Evolutionary conservation across 2,329 filamentous ascomycete species (phyloP), one percentile per base, ranked within the genome.

Genomic region (Truncatella angustata): DNA sequence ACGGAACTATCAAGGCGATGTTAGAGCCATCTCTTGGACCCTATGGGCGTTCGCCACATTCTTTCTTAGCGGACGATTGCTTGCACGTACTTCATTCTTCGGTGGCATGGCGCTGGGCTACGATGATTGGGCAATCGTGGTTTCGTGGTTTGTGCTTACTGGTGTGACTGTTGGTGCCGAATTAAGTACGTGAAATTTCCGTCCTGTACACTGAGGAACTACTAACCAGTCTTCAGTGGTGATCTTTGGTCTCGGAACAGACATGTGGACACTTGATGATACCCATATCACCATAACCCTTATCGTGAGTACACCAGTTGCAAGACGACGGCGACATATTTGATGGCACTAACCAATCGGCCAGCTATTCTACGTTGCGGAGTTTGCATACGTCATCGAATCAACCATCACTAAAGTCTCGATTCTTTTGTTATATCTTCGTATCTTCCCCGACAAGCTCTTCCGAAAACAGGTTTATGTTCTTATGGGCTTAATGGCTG

Each of bases 51-150:
- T 57, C 12, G 56, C 56, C 5, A 37, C 57, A 30, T 10, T 53
- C 28, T 58, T 54, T 36, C 51, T 59, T 16, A 49, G 37, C 3
- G 52, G 57, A 4, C 57, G 57, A 7, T 46, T 59, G 21, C 24
- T 58, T 4, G 56, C 57, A n/a, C 57, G 57, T 4, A 52, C 56
- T 2, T 42, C 35, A 9, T 50, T 35, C 12, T 58, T 58, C 20
- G 54, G 56, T 40, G 56, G 56, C 2, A 54, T 55, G 47, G 23
- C 37, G 4, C 50, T 60, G 11, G 60, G 60, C 50, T 58, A 51
- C 44, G 60, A 63, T 44, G 60, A 63, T 30, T 62, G 53, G 52
- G 58, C 58, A n/a, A 60, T 63, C 18, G 30, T 61, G 11, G 43
- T 53, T 12, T 61, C 60, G 4, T 58, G 59, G 49, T 52, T 37